Conservation (phyloP, 2,329 filamentous ascomycete genomes). For the Fusarium fujikuroi region DNA sequence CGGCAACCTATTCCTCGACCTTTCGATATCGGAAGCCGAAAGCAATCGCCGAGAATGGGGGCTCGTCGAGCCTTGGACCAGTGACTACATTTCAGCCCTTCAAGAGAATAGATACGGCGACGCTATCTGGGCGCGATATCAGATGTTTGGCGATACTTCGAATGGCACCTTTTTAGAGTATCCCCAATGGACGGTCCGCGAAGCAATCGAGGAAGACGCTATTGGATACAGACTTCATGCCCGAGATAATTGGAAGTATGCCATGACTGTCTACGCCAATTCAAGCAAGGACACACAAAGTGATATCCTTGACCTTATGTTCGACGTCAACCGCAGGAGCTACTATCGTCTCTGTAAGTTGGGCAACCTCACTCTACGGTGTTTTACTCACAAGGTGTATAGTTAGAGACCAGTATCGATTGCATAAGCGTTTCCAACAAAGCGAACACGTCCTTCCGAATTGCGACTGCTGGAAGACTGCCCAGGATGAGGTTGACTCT, state of each 20-base stretch:
- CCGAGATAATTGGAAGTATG: background rate
- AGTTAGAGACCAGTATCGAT: background rate
- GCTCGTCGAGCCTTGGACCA: background rate
- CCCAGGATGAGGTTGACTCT: background rate
- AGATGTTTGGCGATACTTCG: background rate
- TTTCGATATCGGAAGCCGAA: background rate
- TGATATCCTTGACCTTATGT: background rate
- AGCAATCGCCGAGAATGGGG: background rate
- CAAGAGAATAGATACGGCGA: background rate
- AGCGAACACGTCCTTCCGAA: background rate
- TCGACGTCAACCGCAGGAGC: background rate
- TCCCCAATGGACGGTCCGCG: background rate
- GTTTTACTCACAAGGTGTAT: background rate
- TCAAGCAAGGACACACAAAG: background rate
- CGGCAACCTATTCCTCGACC: background rate
- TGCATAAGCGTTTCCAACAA: background rate
- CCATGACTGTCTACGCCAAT: background rate
- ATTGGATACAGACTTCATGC: background rate
- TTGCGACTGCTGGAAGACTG: background rate
- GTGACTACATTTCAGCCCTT: background rate
- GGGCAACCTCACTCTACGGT: accelerated
- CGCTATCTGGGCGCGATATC: background rate
- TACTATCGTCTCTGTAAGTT: background rate
- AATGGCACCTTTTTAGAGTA: background rate
- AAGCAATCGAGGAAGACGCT: background rate